Base-by-base conservation (phyloP, 352 stramenopile species). In the Phytopythium vexans region DNA sequence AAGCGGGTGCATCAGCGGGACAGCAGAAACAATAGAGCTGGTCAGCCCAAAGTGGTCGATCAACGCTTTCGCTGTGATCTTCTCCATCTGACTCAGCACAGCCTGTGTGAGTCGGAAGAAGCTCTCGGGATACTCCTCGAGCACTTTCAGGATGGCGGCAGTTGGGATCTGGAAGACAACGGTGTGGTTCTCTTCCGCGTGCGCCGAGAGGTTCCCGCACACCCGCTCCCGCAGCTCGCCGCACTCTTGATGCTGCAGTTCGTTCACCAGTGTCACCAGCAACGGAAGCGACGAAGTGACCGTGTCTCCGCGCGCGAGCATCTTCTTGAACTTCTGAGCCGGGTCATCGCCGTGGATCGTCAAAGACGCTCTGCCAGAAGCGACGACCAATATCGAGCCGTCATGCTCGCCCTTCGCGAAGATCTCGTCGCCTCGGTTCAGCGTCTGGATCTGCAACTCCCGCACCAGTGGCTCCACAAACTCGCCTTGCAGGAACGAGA, bases 11-110 rank as follows among this genome's bases (percentile, higher is more conserved):
- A 91, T 56, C 0, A 87, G 51, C 2, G 70, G 60, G 8, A 43
- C 53, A 0, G 64, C 62, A 11, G 58, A 55, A 33, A 84, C 59
- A n/a, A 84, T 75, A 54, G 75, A 69, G 0, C 62, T 58, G 6
- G 62, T 56, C 7, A 92, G 49, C 8, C 85, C 85, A 60, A 95
- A 95, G 47, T 95, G 84, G 48, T 95, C 78, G 21, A 92, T 73
- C 6, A 95, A 53, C 7, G 85, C 85, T 43, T 87, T 88, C 5
- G 73, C 57, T 2, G 85, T 92, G 50, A 95, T 89, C 43, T 86
- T 88, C 56, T 95, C 82, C 32, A 90, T 73, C 72, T 95, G 85
- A 52, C 71, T 89, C 15, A 95, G 56, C 11, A 77, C 74, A 3
- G 81, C 72, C 60, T 95, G 82, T 4, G 81, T 70, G 1, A 93